Evolutionary conservation across 1,284 basidiomycete genomes (phyloP), one percentile per base, ranked within the genome.

Genomic region (Hypsizygus ulmarius): DNA sequence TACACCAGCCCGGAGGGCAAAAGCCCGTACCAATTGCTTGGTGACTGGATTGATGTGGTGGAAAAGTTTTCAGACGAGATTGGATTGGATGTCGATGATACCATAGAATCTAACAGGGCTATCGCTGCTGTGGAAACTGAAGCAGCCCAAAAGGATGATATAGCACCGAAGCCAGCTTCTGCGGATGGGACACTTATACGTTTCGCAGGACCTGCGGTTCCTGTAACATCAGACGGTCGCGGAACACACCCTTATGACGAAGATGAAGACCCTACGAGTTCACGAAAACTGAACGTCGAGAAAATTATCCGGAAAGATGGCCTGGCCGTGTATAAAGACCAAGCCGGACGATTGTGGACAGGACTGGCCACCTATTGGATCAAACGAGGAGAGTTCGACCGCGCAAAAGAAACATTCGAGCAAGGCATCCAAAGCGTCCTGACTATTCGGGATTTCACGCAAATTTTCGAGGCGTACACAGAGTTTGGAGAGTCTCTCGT

Each of bases 331-430:
- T 99, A 97, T 69, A 92, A 93, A 61, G 97, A 99, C 66, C 96
- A 99, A 70, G 92, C 94, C 1, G 97, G 97, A 8, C 82, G 93
- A 29, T 72, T 99, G 10, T 99, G 95, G 94, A 92, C 93, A 3
- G 96, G 96, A 0, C 68, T 99, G 30, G 96, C 96, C 2, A 98
- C 96, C 0, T 99, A 97, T 65, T 99, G 95, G 94, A 95, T 97
- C 71, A 97, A 97, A 70, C 84, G 93, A 1, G 92, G 83, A 54
- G 96, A 98, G 64, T 95, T 99, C 61, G 94, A 95, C 47, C 81
- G 86, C 48, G 93, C 90, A 6, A 87, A 82, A 59, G 77, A 78
- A 47, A 93, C 88, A 0, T 99, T 99, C 63, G 97, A 99, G 67
- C 71, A 82, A 21, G 96, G 94, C 7, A 81, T 98, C 54, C 76